phyloP scores from a whole-genome alignment of 805 yeast genomes.

The Candida ficus region DNA sequence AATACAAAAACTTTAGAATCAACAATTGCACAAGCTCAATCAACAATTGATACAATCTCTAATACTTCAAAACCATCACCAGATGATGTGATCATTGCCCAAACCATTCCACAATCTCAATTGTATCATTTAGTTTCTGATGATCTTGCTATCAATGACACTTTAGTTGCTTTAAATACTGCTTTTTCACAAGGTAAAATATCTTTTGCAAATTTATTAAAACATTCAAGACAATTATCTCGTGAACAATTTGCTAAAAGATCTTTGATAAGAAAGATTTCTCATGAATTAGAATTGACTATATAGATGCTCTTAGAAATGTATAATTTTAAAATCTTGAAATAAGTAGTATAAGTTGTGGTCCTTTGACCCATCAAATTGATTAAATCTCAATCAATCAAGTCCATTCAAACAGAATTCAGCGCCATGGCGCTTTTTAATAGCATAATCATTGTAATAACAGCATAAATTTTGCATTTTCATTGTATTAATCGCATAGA shows the following conservation, averaged over 20 bases:
- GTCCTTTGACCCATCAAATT: too few relatives aligned
- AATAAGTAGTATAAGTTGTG: too few relatives aligned
- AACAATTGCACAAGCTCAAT: slow-evolving; percentile 26
- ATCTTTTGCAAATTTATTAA: slow-evolving; percentile 36
- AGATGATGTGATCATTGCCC: slow-evolving; percentile 43
- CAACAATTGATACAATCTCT: slow-evolving; percentile 29
- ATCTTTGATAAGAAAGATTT: slow-evolving; percentile 39
- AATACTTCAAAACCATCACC: slow-evolving; percentile 29
- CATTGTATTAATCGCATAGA: too few relatives aligned
- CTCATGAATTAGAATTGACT: slow-evolving; percentile 14
- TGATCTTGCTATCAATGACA: slow-evolving; percentile 68
- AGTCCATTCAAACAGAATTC: too few relatives aligned
- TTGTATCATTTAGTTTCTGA: slow-evolving; percentile 58
- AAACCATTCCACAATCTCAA: slow-evolving; percentile 52
- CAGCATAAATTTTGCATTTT: too few relatives aligned
- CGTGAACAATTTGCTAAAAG: slow-evolving; percentile 58
- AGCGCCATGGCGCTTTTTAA: too few relatives aligned
- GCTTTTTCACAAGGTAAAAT: slow-evolving; percentile 46
- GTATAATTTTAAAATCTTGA: too few relatives aligned
- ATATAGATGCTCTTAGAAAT: too few relatives aligned
- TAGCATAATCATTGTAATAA: too few relatives aligned
- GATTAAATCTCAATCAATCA: too few relatives aligned
- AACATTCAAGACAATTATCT: slow-evolving; percentile 44
- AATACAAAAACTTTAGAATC: slow-evolving; percentile 27
- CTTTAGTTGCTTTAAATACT: slow-evolving; percentile 53